A percentile compares a stretch with the other conserved stretches of the same genome.
Evolutionary conservation across 768 basidiomycete species (phyloP).

Genomic region (Hygrocybe coccinea): DNA sequence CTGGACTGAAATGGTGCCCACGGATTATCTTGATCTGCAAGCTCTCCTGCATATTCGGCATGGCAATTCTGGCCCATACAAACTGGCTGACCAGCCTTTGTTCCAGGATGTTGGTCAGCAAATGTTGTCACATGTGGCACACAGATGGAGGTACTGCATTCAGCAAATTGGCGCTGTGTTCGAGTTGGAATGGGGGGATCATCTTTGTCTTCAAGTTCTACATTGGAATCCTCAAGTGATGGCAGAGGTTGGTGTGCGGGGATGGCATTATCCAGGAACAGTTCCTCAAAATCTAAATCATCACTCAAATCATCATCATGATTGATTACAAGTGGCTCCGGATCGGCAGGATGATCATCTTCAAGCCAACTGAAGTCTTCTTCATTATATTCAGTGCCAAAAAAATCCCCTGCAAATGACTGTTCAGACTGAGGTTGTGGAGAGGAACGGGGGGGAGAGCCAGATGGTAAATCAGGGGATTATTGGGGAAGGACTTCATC

Average conservation of each 20-base stretch:
- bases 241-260: not conserved
- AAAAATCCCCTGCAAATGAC: not conserved
- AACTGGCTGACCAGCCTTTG: not conserved
- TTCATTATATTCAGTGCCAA: not conserved
- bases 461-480: not conserved
- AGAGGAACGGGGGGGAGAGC: not conserved
- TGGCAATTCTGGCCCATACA: not conserved
- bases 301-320: not conserved
- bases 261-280: not conserved
- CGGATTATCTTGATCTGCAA: conserved; percentile 6
- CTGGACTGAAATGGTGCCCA: conserved; percentile 24
- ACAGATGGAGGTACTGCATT: not conserved
- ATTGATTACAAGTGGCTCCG: not conserved
- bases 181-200: not conserved
- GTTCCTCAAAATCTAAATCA: not conserved
- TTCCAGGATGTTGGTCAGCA: not conserved
- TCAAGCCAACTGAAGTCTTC: not conserved
- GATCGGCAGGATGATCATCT: not conserved
- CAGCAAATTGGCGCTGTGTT: not conserved
- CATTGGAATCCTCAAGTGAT: not conserved
- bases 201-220: not conserved
- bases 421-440: not conserved
- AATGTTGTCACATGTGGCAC: not conserved
- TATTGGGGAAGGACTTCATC: not conserved
- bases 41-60: not conserved